A percentile compares a stretch with the other conserved stretches of the same genome.
These are phyloP conservation scores for Francoa sonchifolia DNA, from an alignment of 441 rosid species.

Conservation along the genomic window DNA sequence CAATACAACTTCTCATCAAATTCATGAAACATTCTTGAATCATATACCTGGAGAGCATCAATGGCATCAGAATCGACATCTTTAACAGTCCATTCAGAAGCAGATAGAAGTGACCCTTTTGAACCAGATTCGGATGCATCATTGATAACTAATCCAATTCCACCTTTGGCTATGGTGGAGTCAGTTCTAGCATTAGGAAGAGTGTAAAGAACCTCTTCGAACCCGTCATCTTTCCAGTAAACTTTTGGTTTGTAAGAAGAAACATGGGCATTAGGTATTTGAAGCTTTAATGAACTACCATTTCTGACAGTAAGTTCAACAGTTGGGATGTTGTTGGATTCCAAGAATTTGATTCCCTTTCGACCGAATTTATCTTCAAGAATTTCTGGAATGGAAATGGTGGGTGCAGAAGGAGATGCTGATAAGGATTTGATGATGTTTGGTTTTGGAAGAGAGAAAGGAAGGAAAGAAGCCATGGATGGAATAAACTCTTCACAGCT, in stretches of 20 bases:
- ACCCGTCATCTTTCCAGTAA: constrained; percentile 76
- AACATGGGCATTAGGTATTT: constrained; percentile 62
- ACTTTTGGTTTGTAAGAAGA: constrained; percentile 81
- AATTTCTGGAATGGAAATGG: constrained; percentile 21
- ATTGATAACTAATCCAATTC: constrained; percentile 59
- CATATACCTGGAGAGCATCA: constrained; percentile 77
- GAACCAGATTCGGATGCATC: constrained; percentile 40
- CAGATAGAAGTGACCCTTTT: constrained; percentile 35
- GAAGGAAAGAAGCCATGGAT: constrained; percentile 57
- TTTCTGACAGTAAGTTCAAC: constrained; percentile 75
- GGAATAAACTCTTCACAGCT: constrained; percentile 13
- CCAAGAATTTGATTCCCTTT: constrained; percentile 66
- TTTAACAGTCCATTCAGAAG: constrained; percentile 60
- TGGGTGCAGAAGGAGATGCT: constrained; percentile 14
- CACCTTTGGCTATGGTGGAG: constrained; percentile 37
- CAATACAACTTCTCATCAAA: background rate
- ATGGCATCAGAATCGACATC: constrained; percentile 80
- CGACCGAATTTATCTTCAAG: constrained; percentile 57
- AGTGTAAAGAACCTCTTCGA: constrained; percentile 69
- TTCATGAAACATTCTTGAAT: too few relatives aligned
- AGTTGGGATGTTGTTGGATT: constrained; percentile 34
- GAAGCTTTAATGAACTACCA: constrained; percentile 62
- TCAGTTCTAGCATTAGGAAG: constrained; percentile 30
- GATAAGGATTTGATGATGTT: constrained; percentile 26
- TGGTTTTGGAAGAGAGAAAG: constrained; percentile 52